Conservation (phyloP, 2,329 filamentous ascomycete species). For the Trichoderma afroharzianum region DNA sequence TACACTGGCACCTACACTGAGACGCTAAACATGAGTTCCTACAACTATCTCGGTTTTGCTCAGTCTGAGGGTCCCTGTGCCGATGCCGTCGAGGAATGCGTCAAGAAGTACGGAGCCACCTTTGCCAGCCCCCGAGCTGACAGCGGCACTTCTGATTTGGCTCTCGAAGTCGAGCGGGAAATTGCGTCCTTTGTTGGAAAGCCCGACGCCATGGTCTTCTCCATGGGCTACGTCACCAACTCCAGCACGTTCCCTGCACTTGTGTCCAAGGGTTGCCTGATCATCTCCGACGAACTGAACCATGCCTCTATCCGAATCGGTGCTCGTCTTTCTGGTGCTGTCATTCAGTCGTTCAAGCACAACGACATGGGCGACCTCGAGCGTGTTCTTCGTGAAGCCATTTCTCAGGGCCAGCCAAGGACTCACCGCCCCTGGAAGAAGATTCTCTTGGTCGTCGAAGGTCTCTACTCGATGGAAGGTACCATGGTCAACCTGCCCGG, state of each 20-base stretch:
- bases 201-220: slow-evolving; percentile 92
- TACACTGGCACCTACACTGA: slow-evolving; percentile 88
- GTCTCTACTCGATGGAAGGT: slow-evolving; percentile 98
- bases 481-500: slow-evolving; percentile 98
- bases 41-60: slow-evolving; percentile 98
- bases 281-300: slow-evolving; percentile 96
- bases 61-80: slow-evolving; percentile 97
- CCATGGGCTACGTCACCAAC: slow-evolving; percentile 98
- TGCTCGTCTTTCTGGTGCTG: slow-evolving; percentile 86
- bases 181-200: slow-evolving; percentile 93
- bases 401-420: slow-evolving; percentile 92
- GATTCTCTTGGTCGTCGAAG: slow-evolving; percentile 93
- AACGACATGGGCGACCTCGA: slow-evolving; percentile 92
- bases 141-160: slow-evolving; percentile 80
- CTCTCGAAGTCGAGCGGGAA: slow-evolving; percentile 83
- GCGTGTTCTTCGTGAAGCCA: slow-evolving; percentile 79
- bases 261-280: slow-evolving; percentile 85
- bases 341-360: slow-evolving; percentile 96
- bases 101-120: slow-evolving; percentile 81
- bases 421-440: slow-evolving; percentile 99
- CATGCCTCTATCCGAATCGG: slow-evolving; percentile 97
- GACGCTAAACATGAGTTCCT: slow-evolving; percentile 97
- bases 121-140: slow-evolving; percentile 79
- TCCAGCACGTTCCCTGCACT: slow-evolving; percentile 88
- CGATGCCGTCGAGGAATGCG: slow-evolving; percentile 81